Base-by-base conservation (phyloP, 495 filamentous ascomycete genomes). In the Podospora sp. region DNA sequence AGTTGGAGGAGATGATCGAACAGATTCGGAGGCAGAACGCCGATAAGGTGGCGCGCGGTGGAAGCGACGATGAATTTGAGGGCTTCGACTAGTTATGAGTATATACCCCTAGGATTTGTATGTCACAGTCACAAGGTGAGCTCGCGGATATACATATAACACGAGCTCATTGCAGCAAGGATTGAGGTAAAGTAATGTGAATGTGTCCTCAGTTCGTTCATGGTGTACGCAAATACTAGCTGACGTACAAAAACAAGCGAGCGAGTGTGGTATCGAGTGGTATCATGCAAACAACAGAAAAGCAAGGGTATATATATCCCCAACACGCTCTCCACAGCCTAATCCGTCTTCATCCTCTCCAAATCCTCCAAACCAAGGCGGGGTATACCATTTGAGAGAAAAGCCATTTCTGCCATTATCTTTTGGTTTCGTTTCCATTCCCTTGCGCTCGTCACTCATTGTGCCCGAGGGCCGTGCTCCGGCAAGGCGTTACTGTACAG, bases 1-100 rank as follows among this genome's bases (percentile, higher is more conserved):
- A 94, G 78, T 85, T 96, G 61, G 82, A 92, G 68, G 80, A 84
- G 36, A 82, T 99, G 84, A 67, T 53, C 40, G 70, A 57, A 49
- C 77, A 88, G 71, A 86, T 96, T 24, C 87, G 88, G 75, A 82
- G 79, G 67, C 78, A 85, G 76, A 82, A 78, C 36, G 58, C 73
- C 66, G 84, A 86, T 67, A 83, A 86, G 69, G 77, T 51, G 53
- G 64, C 56, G 46, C 63, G 33, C 20, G 66, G 65, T 6, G 74
- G 40, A 22, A 72, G 62, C n/a, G 78, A 76, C n/a, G 78, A 78
- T 16, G 80, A 81, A 58, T 85, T 83, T 73, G 73, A 75, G 36
- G 81, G 82, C 4, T 84, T 83, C 71, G 79, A 76, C 64, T 68
- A 60, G 52, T 55, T 60, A 59, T 29, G n/a, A 12, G 6, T n/a